Conservation (phyloP, 306 rosid species). For the Trichosanthes truncata region DNA sequence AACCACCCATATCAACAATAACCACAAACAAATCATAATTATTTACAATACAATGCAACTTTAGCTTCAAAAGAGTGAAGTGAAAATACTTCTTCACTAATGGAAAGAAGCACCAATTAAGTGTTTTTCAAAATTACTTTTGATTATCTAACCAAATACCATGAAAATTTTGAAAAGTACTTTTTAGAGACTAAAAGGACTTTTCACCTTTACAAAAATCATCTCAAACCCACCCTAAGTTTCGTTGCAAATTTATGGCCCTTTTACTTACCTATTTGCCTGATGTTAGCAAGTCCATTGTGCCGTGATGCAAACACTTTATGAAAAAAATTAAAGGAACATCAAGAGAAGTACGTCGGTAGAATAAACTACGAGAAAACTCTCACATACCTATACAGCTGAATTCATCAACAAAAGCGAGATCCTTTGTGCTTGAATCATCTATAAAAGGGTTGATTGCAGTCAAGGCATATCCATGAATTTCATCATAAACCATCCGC, state of each 20-base stretch:
- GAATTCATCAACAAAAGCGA: conserved; percentile 81
- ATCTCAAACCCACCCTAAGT: not conserved
- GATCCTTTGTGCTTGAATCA: conserved; percentile 58
- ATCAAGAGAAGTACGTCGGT: not conserved
- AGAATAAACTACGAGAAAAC: not conserved
- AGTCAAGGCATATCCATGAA: conserved; percentile 85
- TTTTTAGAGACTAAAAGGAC: not conserved
- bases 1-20: not conserved
- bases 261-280: not conserved
- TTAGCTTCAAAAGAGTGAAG: not conserved
- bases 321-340: not conserved
- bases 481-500: conserved; percentile 87
- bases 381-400: conserved; percentile 75
- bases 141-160: not conserved
- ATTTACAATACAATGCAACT: not conserved
- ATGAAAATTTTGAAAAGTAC: not conserved
- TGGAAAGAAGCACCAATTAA: not conserved
- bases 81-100: not conserved
- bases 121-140: not conserved
- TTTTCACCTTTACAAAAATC: not conserved
- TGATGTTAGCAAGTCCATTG: not conserved
- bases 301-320: not conserved
- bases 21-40: not conserved
- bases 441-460: conserved; percentile 75
- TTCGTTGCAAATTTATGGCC: not conserved